phyloP scores from a whole-genome alignment of 2,329 filamentous ascomycete genomes.

The Calonectria fujianensis region DNA sequence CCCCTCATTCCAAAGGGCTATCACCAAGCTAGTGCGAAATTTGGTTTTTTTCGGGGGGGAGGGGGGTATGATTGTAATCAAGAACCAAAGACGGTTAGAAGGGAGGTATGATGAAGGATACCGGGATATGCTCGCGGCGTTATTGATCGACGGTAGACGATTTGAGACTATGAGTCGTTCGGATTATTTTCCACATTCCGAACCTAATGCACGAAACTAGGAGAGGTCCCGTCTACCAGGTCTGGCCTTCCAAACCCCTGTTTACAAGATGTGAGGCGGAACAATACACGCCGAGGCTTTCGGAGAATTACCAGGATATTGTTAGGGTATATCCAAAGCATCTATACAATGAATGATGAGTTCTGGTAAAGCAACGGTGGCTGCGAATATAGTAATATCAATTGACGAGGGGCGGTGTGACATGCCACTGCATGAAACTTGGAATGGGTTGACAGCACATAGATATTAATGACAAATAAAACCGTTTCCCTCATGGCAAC shows the following conservation, averaged over 20 bases:
- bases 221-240: neutral
- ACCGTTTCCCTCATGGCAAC: too few species aligned
- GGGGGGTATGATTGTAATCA: neutral
- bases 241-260: neutral
- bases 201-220: neutral
- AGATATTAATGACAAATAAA: too few species aligned
- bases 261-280: neutral
- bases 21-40: slow-evolving; percentile 2
- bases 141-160: neutral
- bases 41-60: neutral
- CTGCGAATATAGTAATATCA: neutral
- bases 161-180: neutral
- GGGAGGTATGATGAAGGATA: neutral
- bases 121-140: neutral
- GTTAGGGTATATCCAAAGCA: neutral
- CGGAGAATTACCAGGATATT: neutral
- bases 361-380: neutral
- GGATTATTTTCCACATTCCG: neutral
- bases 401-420: too few species aligned
- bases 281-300: neutral
- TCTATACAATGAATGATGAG: neutral
- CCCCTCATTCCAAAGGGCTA: neutral
- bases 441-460: too few species aligned
- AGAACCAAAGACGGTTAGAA: neutral
- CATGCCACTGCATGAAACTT: too few species aligned